Conservation (phyloP, 306 rosid species). For the Cicer chorassanicum region DNA sequence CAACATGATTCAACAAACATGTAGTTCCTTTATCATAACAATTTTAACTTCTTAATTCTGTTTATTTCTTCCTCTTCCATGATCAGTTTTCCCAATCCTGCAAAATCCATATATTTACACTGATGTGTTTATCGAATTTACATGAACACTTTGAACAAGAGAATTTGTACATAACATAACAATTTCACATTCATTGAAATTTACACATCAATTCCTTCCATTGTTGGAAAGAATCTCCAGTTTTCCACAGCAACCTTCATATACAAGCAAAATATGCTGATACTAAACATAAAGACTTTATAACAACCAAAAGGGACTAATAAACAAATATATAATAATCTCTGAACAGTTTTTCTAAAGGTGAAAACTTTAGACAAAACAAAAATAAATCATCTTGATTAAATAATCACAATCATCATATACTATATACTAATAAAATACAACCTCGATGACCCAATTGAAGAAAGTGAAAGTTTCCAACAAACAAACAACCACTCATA, state of each 20-base stretch:
- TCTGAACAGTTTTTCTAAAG: background rate
- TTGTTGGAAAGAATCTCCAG: background rate
- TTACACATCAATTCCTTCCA: background rate
- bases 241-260: background rate
- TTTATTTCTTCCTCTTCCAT: background rate
- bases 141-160: background rate
- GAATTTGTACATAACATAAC: background rate
- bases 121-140: background rate
- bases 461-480: background rate
- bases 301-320: background rate
- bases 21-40: background rate
- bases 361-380: background rate
- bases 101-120: background rate
- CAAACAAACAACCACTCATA: background rate
- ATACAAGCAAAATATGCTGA: background rate
- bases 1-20: background rate
- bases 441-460: constrained; percentile 14
- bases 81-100: background rate
- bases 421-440: background rate
- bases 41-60: background rate
- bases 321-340: background rate
- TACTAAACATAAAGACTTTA: background rate
- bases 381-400: background rate
- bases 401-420: background rate
- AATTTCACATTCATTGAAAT: background rate